Conservation (phyloP, 2,329 filamentous ascomycete genomes). For the Xylariaceae sp. region DNA sequence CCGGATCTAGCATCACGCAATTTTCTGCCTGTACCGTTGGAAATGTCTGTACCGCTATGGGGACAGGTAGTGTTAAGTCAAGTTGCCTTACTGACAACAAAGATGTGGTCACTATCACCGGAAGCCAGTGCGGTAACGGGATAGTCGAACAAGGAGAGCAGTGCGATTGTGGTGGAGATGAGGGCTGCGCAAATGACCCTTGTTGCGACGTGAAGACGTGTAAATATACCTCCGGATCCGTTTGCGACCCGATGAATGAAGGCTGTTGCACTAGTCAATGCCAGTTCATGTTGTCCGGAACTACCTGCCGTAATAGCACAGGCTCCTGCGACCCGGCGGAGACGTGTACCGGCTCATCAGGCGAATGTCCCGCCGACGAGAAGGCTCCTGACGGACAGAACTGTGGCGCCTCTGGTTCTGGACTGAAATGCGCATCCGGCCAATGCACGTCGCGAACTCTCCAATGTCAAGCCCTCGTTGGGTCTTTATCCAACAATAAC, state of each 20-base stretch:
- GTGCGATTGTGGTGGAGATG: slow-evolving; percentile 84
- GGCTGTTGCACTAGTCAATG: slow-evolving; percentile 71
- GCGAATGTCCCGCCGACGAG: slow-evolving; percentile 70
- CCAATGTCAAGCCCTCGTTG: slow-evolving; percentile 85
- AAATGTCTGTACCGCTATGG: slow-evolving; percentile 87
- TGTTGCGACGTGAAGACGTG: slow-evolving; percentile 88
- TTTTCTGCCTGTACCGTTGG: slow-evolving; percentile 90
- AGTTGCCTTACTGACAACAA: slow-evolving; percentile 81
- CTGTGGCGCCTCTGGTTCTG: slow-evolving; percentile 62
- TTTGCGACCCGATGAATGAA: slow-evolving; percentile 79
- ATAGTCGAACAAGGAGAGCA: slow-evolving; percentile 94
- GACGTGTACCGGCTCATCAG: slow-evolving; percentile 68
- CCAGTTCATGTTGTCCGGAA: slow-evolving; percentile 61
- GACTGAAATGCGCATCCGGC: slow-evolving; percentile 78
- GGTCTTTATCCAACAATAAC: slow-evolving; percentile 66
- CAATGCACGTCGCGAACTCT: slow-evolving; percentile 90
- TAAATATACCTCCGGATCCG: slow-evolving; percentile 69
- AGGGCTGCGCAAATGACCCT: slow-evolving; percentile 65
- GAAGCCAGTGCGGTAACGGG: slow-evolving; percentile 88
- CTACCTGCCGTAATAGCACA: slow-evolving; percentile 75
- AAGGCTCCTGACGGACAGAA: slow-evolving; percentile 64
- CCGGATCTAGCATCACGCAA: slow-evolving; percentile 63
- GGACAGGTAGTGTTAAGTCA: slow-evolving; percentile 70
- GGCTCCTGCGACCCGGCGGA: slow-evolving; percentile 84
- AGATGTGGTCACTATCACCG: slow-evolving; percentile 74